phyloP scores from a whole-genome alignment of 192 early-diverging fungal genomes.

The Coemansia biformis region DNA sequence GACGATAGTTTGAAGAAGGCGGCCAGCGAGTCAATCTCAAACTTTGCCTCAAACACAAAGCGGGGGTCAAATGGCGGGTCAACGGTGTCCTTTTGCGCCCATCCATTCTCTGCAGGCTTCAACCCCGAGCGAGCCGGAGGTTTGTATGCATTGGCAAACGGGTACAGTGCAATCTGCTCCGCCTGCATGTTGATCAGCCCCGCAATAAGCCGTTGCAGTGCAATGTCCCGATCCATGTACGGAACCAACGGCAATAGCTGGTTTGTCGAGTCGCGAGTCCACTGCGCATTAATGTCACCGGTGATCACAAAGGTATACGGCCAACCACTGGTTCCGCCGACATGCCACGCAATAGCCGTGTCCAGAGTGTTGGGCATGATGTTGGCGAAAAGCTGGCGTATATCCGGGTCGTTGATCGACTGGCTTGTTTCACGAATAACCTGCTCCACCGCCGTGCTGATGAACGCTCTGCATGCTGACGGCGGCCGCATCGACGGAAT shows the following conservation, averaged over 20 bases:
- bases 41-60: no score
- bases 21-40: no score
- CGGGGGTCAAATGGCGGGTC: conserved; percentile 19
- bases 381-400: conserved; percentile 55
- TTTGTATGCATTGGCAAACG: conserved; percentile 64
- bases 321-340: conserved; percentile 12
- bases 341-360: conserved; percentile 63
- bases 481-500: conserved; percentile 47
- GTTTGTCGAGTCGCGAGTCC: conserved; percentile 69
- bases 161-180: conserved; percentile 31
- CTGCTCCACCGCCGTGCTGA: conserved; percentile 48
- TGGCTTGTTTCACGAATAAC: conserved; percentile 28
- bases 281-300: conserved; percentile 67
- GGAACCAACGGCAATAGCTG: conserved; percentile 58
- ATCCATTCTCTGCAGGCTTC: conserved; percentile 21
- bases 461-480: conserved; percentile 48
- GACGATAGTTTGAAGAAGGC: conserved; percentile 58
- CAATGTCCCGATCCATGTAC: conserved; percentile 33
- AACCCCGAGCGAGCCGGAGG: conserved; percentile 45
- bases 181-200: conserved; percentile 59
- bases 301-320: conserved; percentile 65
- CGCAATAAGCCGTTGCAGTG: conserved; percentile 46
- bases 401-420: conserved; percentile 52
- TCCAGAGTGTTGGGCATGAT: conserved; percentile 67
- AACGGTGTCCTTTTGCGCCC: conserved; percentile 18